These are phyloP conservation scores for Fusarium buxicola DNA, from an alignment of 2,329 filamentous ascomycete genomes.

Conservation along the genomic window DNA sequence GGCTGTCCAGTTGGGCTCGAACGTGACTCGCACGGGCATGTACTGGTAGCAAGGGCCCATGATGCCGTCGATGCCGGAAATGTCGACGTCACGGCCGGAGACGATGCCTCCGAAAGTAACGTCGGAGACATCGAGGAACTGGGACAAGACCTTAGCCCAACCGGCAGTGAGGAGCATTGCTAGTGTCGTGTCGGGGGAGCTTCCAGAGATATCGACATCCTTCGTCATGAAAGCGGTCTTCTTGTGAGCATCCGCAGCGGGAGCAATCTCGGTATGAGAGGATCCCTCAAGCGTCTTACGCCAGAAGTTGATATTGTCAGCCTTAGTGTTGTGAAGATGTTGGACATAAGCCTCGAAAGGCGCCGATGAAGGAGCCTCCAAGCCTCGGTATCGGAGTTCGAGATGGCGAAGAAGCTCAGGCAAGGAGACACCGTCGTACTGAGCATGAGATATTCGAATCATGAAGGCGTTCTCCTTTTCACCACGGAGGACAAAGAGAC, in stretches of 20 bases:
- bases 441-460: conserved; percentile 59
- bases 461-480: conserved; percentile 38
- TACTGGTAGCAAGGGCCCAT: conserved; percentile 49
- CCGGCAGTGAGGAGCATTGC: conserved; percentile 45
- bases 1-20: conserved; percentile 39
- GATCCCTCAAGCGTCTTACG: conserved; percentile 35
- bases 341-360: conserved; percentile 39
- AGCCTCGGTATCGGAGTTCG: conserved; percentile 52
- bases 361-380: conserved; percentile 29
- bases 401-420: conserved; percentile 57
- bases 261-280: conserved; percentile 35
- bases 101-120: conserved; percentile 46
- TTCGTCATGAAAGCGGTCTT: conserved; percentile 44
- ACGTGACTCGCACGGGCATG: conserved; percentile 45
- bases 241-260: conserved; percentile 22
- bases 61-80: conserved; percentile 38
- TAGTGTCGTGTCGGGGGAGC: conserved; percentile 41
- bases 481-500: conserved; percentile 34
- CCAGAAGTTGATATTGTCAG: conserved; percentile 35
- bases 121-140: conserved; percentile 34
- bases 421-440: conserved; percentile 62
- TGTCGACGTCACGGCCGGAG: conserved; percentile 42
- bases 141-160: conserved; percentile 44
- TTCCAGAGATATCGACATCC: conserved; percentile 40
- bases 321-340: conserved; percentile 10